Percentiles rank a stretch among this genome's conserved stretches.
Conservation (phyloP, 73 alveolate genomes). For the Stentor roeselii region DNA sequence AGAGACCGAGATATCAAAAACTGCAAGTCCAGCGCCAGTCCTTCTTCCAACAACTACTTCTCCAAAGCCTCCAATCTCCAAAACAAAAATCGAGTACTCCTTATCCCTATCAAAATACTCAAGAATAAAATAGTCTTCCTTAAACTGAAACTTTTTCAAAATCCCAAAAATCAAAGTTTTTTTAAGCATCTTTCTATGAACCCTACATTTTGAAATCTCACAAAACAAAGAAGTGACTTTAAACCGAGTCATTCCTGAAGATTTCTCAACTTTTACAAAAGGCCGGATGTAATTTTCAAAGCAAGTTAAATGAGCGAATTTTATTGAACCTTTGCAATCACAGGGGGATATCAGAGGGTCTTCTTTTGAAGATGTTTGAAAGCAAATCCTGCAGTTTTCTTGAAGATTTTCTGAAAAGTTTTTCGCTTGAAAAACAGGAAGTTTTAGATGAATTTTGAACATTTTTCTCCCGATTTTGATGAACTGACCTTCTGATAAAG, state of each 20-base stretch:
- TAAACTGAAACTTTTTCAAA: no score
- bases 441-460: no score
- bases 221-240: background rate
- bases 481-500: background rate
- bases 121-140: background rate
- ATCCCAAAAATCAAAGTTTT: background rate
- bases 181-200: background rate
- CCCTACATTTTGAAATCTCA: background rate
- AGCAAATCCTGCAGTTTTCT: slow-evolving; percentile 44
- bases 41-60: no score
- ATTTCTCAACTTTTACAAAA: background rate
- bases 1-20: no score
- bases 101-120: background rate
- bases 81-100: no score
- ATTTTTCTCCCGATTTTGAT: background rate
- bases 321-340: slow-evolving; percentile 45
- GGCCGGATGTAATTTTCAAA: slow-evolving; percentile 20
- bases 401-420: no score
- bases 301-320: slow-evolving; percentile 48
- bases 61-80: no score
- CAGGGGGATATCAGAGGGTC: slow-evolving; percentile 55
- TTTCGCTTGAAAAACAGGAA: no score
- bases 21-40: no score
- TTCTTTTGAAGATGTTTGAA: slow-evolving; percentile 33
- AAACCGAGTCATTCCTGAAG: no score